Conservation (phyloP, 1,139 yeast species). For the Blastobotrys ciferrii region DNA sequence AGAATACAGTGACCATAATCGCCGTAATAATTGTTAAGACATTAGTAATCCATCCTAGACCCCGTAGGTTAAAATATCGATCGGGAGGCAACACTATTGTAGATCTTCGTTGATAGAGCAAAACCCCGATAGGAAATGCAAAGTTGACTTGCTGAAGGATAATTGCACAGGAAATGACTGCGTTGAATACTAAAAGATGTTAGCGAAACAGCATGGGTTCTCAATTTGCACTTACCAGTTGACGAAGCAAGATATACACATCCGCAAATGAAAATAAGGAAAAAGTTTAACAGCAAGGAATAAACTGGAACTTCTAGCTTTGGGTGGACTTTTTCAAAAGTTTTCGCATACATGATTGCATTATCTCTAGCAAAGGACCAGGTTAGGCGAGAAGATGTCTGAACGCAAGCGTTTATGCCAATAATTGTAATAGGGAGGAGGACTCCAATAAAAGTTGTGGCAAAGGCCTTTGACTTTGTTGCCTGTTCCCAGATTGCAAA, state of each 20-base stretch:
- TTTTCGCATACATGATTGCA: conserved; percentile 57
- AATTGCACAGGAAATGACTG: conserved; percentile 6
- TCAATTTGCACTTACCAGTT: conserved; percentile 43
- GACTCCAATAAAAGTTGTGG: conserved; percentile 48
- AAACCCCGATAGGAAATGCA: conserved; percentile 3
- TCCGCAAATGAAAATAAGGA: conserved; percentile 53
- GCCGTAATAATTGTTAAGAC: conserved; percentile 1
- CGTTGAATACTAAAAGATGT: conserved; percentile 4
- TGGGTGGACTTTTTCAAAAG: conserved; percentile 66
- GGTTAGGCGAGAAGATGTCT: conserved; percentile 77
- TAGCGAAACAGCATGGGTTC: too few species aligned
- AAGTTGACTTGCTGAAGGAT: conserved; percentile 4
- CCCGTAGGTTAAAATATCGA: conserved; percentile 1
- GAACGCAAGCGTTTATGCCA: conserved; percentile 74
- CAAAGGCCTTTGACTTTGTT: conserved; percentile 49
- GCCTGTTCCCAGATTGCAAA: conserved; percentile 47
- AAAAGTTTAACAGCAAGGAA: conserved; percentile 61
- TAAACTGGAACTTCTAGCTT: conserved; percentile 65
- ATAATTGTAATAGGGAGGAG: conserved; percentile 55
- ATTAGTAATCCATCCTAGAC: conserved; percentile 5
- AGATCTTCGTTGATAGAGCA: neutral
- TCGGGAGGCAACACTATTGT: neutral
- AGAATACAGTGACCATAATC: conserved; percentile 3
- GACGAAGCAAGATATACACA: conserved; percentile 51
- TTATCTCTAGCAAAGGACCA: conserved; percentile 84